A percentile compares a stretch with the other conserved stretches of the same genome.
Evolutionary conservation across 805 yeast species (phyloP).

Genomic region (Lipomyces orientalis): DNA sequence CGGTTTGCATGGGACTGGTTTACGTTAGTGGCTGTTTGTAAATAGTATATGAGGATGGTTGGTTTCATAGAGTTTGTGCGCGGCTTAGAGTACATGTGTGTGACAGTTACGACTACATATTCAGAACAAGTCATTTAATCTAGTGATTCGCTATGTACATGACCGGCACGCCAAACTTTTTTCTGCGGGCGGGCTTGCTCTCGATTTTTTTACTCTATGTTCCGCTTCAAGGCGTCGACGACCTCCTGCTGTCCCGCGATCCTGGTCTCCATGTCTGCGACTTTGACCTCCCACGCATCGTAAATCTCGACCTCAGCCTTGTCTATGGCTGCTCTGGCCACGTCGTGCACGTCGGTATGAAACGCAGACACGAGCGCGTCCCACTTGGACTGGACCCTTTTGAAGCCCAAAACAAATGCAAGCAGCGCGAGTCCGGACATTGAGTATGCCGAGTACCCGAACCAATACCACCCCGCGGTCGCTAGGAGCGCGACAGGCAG

Average conservation of each 20-base stretch:
- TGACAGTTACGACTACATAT: background rate
- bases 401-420: slow-evolving; percentile 47
- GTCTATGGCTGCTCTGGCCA: slow-evolving; percentile 41
- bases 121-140: background rate
- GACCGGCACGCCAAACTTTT: background rate
- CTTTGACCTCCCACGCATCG: slow-evolving; percentile 44
- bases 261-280: slow-evolving; percentile 25
- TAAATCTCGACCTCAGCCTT: slow-evolving; percentile 43
- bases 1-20: background rate
- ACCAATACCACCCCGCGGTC: slow-evolving; percentile 43
- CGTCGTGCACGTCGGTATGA: slow-evolving; percentile 37
- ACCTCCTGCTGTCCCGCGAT: slow-evolving; percentile 17
- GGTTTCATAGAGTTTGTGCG: background rate
- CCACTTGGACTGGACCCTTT: slow-evolving; percentile 47
- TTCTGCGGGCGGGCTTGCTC: background rate
- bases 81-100: too few species aligned
- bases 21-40: background rate
- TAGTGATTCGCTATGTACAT: background rate
- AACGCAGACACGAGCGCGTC: slow-evolving; percentile 39
- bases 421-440: slow-evolving; percentile 47
- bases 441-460: slow-evolving; percentile 43
- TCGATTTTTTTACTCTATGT: background rate
- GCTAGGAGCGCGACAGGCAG: slow-evolving; percentile 45
- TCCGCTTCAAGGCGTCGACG: slow-evolving; percentile 10
- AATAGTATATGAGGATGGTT: background rate